A percentile compares a stretch with the other conserved stretches of the same genome.
These are phyloP conservation scores for Cladosporium sp. DNA, from an alignment of 2,329 filamentous ascomycete species.

Conservation along the genomic window DNA sequence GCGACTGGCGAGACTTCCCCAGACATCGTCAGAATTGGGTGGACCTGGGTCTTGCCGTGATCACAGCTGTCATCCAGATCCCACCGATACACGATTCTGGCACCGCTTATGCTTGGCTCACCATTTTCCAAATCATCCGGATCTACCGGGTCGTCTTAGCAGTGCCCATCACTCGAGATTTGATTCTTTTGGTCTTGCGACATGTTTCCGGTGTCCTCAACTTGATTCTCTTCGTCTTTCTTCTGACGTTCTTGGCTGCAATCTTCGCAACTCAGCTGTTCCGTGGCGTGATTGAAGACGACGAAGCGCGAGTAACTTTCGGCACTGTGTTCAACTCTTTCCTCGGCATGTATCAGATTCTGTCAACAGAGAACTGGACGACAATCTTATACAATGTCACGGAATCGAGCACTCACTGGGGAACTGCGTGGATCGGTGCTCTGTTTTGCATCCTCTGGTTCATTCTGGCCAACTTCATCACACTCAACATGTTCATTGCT, in stretches of 20 bases:
- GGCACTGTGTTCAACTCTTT: slow-evolving; percentile 93
- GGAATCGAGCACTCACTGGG: slow-evolving; percentile 60
- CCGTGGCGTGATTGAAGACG: slow-evolving; percentile 70
- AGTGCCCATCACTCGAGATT: slow-evolving; percentile 79
- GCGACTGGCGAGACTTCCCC: slow-evolving; percentile 81
- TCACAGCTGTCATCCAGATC: slow-evolving; percentile 82
- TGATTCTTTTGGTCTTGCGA: slow-evolving; percentile 83
- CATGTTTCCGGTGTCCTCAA: slow-evolving; percentile 92
- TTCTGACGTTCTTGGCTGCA: slow-evolving; percentile 89
- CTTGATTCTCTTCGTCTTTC: slow-evolving; percentile 91
- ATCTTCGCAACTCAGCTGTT: slow-evolving; percentile 94
- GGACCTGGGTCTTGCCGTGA: slow-evolving; percentile 75
- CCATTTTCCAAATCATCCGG: slow-evolving; percentile 88
- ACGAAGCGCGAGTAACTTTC: slow-evolving; percentile 73
- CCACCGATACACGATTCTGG: slow-evolving; percentile 74
- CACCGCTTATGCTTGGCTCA: slow-evolving; percentile 80
- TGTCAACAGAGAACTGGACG: slow-evolving; percentile 98
- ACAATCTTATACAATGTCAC: slow-evolving; percentile 80
- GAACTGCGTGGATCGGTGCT: slow-evolving; percentile 90
- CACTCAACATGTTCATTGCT: slow-evolving; percentile 99
- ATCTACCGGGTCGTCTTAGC: slow-evolving; percentile 90
- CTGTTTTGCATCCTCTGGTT: slow-evolving; percentile 94
- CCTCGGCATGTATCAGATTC: slow-evolving; percentile 93
- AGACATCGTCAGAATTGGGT: slow-evolving; percentile 72
- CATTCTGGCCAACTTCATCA: slow-evolving; percentile 89